phyloP scores from a whole-genome alignment of 768 basidiomycete genomes.

The Ramaria sp. region DNA sequence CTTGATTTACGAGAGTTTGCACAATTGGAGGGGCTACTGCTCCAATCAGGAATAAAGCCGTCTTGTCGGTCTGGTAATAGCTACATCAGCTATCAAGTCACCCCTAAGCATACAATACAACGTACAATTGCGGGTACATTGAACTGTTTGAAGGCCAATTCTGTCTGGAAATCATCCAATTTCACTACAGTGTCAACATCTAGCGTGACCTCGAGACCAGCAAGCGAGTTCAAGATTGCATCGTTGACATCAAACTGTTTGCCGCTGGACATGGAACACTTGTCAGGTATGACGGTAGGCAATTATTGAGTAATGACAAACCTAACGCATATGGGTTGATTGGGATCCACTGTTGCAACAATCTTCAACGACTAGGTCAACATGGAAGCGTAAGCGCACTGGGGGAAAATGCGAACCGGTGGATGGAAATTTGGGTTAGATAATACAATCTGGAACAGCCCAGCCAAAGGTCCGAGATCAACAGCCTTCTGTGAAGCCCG shows the following conservation, averaged over 20 bases:
- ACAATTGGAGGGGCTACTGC: conserved; percentile 57
- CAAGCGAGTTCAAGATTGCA: conserved; percentile 54
- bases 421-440: conserved; percentile 41
- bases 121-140: conserved; percentile 45
- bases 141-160: conserved; percentile 46
- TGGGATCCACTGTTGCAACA: conserved; percentile 41
- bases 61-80: conserved; percentile 41
- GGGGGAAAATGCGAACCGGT: conserved; percentile 28
- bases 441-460: conserved; percentile 44
- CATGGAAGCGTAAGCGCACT: background rate
- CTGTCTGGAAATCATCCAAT: conserved; percentile 57
- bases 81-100: background rate
- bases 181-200: conserved; percentile 41
- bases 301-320: conserved; percentile 14
- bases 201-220: conserved; percentile 48
- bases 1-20: conserved; percentile 51
- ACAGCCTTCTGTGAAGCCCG: conserved; percentile 45
- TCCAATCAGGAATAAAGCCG: conserved; percentile 57
- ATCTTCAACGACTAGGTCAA: conserved; percentile 26
- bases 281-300: conserved; percentile 6
- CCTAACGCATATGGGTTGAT: conserved; percentile 49
- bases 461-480: conserved; percentile 47
- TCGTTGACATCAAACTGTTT: conserved; percentile 50
- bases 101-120: background rate
- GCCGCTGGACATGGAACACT: conserved; percentile 31